Evolutionary conservation across 73 alveolate species (phyloP).

Genomic region (Stentor coeruleus): DNA sequence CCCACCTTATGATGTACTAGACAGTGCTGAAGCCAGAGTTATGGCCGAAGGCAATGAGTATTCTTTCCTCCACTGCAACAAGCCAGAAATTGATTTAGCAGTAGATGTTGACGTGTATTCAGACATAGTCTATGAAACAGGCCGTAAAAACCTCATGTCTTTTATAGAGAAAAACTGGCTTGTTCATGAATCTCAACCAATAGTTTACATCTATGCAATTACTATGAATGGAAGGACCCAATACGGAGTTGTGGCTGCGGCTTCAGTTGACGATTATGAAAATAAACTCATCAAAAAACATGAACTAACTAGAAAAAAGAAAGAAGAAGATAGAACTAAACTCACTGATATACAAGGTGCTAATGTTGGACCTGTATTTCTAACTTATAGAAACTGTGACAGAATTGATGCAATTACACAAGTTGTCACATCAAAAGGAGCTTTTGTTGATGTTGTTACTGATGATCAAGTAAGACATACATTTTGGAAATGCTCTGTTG

Average conservation of each 20-base stretch:
- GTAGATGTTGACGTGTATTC: constrained; percentile 36
- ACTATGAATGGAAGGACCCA: constrained; percentile 51
- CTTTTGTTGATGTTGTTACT: constrained; percentile 30
- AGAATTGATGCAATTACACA: constrained; percentile 37
- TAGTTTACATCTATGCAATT: constrained; percentile 55
- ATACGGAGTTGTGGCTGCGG: constrained; percentile 61
- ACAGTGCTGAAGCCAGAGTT: constrained; percentile 57
- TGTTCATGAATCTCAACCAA: constrained; percentile 41
- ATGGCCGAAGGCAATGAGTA: constrained; percentile 54
- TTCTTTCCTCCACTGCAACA: constrained; percentile 51
- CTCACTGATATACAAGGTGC: constrained; percentile 61
- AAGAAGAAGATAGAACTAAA: constrained; percentile 65
- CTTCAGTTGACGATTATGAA: constrained; percentile 62
- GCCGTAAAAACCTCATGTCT: constrained; percentile 44
- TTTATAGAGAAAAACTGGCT: constrained; percentile 51
- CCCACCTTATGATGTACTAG: constrained; percentile 68
- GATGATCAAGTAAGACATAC: constrained; percentile 55
- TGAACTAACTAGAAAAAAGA: constrained; percentile 68
- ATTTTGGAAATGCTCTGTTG: constrained; percentile 54
- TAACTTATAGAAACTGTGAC: constrained; percentile 46
- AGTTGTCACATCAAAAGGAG: constrained; percentile 30
- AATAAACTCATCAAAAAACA: constrained; percentile 61
- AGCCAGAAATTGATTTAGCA: constrained; percentile 68
- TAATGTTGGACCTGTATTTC: constrained; percentile 70
- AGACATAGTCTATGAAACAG: constrained; percentile 47